Base-by-base conservation (phyloP, 208 protist genomes). In the Trypanosomatidae sp. region DNA sequence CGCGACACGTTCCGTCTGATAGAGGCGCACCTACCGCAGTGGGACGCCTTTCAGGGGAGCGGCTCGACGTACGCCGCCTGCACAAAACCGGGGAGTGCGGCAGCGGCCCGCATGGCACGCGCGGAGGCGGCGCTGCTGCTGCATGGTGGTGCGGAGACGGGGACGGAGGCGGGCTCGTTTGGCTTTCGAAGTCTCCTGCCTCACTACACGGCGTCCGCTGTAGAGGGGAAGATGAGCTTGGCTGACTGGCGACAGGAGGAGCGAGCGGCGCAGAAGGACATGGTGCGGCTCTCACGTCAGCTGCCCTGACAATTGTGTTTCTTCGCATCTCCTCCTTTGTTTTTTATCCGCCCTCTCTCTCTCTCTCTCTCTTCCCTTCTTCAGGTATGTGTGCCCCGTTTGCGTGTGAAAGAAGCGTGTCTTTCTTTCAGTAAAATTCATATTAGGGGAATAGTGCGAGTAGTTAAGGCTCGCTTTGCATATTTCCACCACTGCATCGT, bases 1-100 rank as follows among this genome's bases (percentile, higher is more conserved):
- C 66, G 64, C 49, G 93, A 97, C 71, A 85, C 86, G 3, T 79
- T 96, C 60, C 70, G 75, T 1, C 60, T 97, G 22, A 59, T 95
- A 9, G 79, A 87, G 53, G 69, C 91, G 25, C 73, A 87, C 71
- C 69, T 88, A 1, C 76, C 80, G 30, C 55, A 49, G 17, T 71
- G 56, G 74, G 49, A 36, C 15, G 62, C 15, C 2, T 62, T 71
- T 7, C 39, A 66, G 49, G 69, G 69, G 10, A 64, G 53, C 50
- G 46, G 30, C 1, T 1, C 6, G 43, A 6, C 1, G 39, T 76
- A 83, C 53, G 66, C 64, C 30, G 39, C 56, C 41, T 73, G 55
- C 66, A 81, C 73, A 44, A 2, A 44, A 36, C n/a, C n/a, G n/a
- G n/a, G n/a, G n/a, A n/a, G n/a, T n/a, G n/a, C n/a, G n/a, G n/a